phyloP scores from a whole-genome alignment of 164 flowering plant species.

The Cinnamomum chago region DNA sequence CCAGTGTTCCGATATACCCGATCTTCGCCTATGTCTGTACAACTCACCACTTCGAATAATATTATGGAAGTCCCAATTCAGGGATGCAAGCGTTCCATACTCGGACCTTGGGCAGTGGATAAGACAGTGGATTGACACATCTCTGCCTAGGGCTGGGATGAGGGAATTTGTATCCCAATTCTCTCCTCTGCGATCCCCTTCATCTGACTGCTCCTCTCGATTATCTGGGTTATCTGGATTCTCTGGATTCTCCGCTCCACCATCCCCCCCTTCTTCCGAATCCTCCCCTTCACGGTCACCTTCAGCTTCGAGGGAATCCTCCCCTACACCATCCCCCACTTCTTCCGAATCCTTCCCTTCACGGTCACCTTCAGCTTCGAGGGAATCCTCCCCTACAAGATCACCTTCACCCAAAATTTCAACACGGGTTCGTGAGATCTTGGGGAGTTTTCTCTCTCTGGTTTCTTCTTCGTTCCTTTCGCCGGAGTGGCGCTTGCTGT shows the following conservation, averaged over 20 bases:
- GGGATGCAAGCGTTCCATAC: slow-evolving; percentile 63
- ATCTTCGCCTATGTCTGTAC: slow-evolving; percentile 51
- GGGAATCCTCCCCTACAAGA: slow-evolving; percentile 4
- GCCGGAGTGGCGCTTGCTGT: slow-evolving; percentile 28
- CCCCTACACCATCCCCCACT: too few relatives aligned
- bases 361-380: slow-evolving; percentile 2
- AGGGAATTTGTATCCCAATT: slow-evolving; percentile 37
- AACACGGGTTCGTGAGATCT: too few relatives aligned
- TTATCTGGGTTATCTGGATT: neutral
- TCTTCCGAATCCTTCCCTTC: neutral
- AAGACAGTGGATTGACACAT: slow-evolving; percentile 64
- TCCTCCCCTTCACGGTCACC: neutral
- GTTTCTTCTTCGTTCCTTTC: slow-evolving; percentile 24
- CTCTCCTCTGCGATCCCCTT: slow-evolving; percentile 11
- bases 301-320: slow-evolving; percentile 13
- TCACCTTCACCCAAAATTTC: neutral
- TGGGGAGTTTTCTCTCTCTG: slow-evolving; percentile 4
- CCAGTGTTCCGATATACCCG: slow-evolving; percentile 79
- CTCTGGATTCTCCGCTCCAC: slow-evolving; percentile 13
- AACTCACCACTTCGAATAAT: slow-evolving; percentile 65
- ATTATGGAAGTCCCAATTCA: slow-evolving; percentile 55
- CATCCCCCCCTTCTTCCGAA: neutral
- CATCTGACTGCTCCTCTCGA: neutral
- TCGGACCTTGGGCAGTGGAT: slow-evolving; percentile 77
- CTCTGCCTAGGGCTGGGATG: slow-evolving; percentile 58